Evolutionary conservation across 2,329 filamentous ascomycete species (phyloP).

Genomic region (Penicillium brasilianum): DNA sequence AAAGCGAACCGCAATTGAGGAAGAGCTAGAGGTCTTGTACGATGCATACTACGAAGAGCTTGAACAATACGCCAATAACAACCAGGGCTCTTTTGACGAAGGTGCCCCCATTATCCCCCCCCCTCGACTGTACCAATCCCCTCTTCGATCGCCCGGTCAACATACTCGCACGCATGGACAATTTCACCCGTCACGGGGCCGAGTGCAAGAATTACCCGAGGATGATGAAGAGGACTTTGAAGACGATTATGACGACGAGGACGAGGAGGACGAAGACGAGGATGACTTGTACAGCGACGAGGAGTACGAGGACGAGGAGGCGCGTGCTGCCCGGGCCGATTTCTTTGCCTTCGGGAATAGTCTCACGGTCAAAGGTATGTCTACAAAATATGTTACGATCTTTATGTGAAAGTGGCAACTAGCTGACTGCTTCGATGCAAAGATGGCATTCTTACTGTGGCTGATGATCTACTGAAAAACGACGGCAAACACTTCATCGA

Average conservation of each 20-base stretch:
- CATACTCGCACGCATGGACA: constrained; percentile 58
- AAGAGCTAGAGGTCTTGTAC: constrained; percentile 95
- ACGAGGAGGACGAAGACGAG: constrained; percentile 72
- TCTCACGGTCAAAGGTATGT: constrained; percentile 83
- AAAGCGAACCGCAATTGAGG: constrained; percentile 95
- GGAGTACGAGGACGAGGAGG: constrained; percentile 66
- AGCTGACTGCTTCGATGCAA: constrained; percentile 50
- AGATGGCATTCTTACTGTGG: constrained; percentile 97
- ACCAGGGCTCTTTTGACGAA: constrained; percentile 65
- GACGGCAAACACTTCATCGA: constrained; percentile 99
- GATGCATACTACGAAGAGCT: constrained; percentile 98
- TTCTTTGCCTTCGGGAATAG: constrained; percentile 98
- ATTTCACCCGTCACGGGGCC: constrained; percentile 74
- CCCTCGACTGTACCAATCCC: constrained; percentile 67
- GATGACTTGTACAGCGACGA: constrained; percentile 71
- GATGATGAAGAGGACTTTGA: constrained; percentile 60
- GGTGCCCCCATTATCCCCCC: constrained; percentile 71
- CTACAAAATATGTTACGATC: constrained; percentile 14
- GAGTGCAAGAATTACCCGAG: constrained; percentile 66
- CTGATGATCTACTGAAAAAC: constrained; percentile 97
- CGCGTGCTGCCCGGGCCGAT: constrained; percentile 70
- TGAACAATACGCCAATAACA: constrained; percentile 92
- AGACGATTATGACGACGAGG: constrained; percentile 60
- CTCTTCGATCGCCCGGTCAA: constrained; percentile 59
- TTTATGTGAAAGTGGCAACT: constrained; percentile 35